phyloP scores from a whole-genome alignment of 257 asterid species.

The Capsicum pubescens region DNA sequence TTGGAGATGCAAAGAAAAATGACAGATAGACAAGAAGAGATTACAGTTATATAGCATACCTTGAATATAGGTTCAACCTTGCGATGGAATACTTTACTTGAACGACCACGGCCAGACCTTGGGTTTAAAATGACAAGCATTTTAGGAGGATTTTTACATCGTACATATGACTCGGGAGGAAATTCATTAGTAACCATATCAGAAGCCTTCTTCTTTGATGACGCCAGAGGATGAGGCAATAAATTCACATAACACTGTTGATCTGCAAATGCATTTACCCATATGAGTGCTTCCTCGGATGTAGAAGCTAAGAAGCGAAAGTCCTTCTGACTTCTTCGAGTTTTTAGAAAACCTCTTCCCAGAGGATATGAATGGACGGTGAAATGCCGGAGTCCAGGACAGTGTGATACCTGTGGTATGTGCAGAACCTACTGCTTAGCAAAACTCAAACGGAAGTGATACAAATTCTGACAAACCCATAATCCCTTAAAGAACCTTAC shows the following conservation, averaged over 20 bases:
- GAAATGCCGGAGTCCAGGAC: constrained; percentile 87
- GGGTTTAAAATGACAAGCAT: constrained; percentile 98
- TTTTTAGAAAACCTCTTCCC: constrained; percentile 61
- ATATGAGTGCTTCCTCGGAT: constrained; percentile 83
- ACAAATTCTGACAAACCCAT: constrained; percentile 25
- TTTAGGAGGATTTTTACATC: constrained; percentile 85
- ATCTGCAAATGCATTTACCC: constrained; percentile 98
- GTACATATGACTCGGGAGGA: constrained; percentile 82
- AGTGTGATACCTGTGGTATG: constrained; percentile 78
- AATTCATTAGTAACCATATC: constrained; percentile 70
- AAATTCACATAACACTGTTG: constrained; percentile 95
- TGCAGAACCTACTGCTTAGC: constrained; percentile 12
- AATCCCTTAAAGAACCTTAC: constrained; percentile 49
- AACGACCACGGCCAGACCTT: constrained; percentile 95
- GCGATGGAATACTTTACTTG: constrained; percentile 88
- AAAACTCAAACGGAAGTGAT: constrained; percentile 29
- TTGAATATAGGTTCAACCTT: constrained; percentile 90
- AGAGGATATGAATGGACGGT: constrained; percentile 90
- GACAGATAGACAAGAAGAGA: neutral
- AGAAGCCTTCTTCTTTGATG: constrained; percentile 66
- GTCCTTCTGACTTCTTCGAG: constrained; percentile 76
- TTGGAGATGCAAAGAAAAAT: neutral
- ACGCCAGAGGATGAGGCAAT: constrained; percentile 87
- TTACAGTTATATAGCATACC: constrained; percentile 51
- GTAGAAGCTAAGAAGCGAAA: constrained; percentile 82